These are phyloP conservation scores for Wickerhamiella occidentalis DNA, from an alignment of 805 yeast genomes.

Conservation along the genomic window DNA sequence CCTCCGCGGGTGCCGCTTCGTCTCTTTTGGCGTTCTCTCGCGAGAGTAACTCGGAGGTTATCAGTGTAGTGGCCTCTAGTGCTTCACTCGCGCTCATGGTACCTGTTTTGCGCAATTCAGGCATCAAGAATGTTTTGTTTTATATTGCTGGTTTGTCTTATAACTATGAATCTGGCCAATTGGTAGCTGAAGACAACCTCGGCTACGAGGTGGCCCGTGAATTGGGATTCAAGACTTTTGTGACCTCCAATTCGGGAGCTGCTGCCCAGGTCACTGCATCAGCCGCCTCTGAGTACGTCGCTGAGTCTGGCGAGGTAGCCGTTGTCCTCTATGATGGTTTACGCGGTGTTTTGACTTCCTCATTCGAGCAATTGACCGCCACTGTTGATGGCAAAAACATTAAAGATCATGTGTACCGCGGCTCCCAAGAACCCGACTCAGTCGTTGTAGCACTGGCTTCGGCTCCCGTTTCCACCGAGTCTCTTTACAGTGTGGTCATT, in stretches of 20 bases:
- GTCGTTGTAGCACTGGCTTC: slow-evolving; percentile 76
- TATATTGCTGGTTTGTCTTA: slow-evolving; percentile 69
- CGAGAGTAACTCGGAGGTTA: slow-evolving; percentile 22
- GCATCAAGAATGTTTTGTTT: slow-evolving; percentile 33
- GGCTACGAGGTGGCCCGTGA: slow-evolving; percentile 51
- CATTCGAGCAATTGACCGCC: slow-evolving; percentile 7
- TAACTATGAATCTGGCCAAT: slow-evolving; percentile 38
- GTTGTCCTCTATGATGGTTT: slow-evolving; percentile 75
- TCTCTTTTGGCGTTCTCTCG: slow-evolving; percentile 56
- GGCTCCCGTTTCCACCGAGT: slow-evolving; percentile 3
- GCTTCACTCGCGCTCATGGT: slow-evolving; percentile 57
- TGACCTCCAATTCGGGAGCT: slow-evolving; percentile 48
- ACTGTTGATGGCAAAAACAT: slow-evolving; percentile 29
- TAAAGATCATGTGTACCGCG: slow-evolving; percentile 56
- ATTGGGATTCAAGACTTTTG: slow-evolving; percentile 48
- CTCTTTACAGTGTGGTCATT: not conserved
- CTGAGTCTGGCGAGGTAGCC: slow-evolving; percentile 42
- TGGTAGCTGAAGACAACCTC: slow-evolving; percentile 52
- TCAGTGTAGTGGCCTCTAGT: slow-evolving; percentile 50
- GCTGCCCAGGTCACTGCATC: slow-evolving; percentile 50
- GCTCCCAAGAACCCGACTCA: slow-evolving; percentile 48
- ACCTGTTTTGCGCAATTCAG: slow-evolving; percentile 34
- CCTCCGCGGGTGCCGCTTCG: slow-evolving; percentile 75
- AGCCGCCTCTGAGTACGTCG: slow-evolving; percentile 46
- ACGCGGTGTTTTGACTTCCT: slow-evolving; percentile 41